Base-by-base conservation (phyloP, 306 rosid species). In the Vicia villosa region DNA sequence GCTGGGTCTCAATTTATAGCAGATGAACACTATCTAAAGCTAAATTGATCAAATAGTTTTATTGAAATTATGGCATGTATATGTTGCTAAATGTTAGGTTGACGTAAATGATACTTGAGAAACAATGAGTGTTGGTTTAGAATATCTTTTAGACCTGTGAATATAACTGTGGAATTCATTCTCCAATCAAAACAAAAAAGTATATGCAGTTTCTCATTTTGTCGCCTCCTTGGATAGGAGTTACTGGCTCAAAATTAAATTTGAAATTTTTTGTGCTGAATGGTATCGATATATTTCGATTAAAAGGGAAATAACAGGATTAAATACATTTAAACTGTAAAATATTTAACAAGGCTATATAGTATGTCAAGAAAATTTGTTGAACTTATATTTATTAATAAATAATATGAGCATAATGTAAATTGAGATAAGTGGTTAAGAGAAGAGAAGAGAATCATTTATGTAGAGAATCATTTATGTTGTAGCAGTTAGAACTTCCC, bases 91-190 rank as follows among this genome's bases (percentile, higher is more conserved):
- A 59, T 37, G 46, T 49, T 47, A 37, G 52, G 60, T 60, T 45
- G 52, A 16, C 47, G 16, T 3, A 15, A 47, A 47, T 47, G 22
- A 47, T 47, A 47, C 54, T 16, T 7, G 11, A 15, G 22, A 47
- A 15, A 15, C 3, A 3, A 16, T 21, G 22, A 51, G 8, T 22
- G 5, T 61, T 46, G 40, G 22, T 66, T 58, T 58, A 15, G 36
- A 58, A 57, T 47, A 67, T 66, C 73, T 45, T 26, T 61, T 13
- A 74, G 79, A 56, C 16, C n/a, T n/a, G 46, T 12, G 59, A 22
- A 59, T 51, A 51, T 20, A 8, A 10, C 22, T 7, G 21, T 46
- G 20, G 52, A 16, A 13, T 43, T 43, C 49, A 15, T 46, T 46
- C 52, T 46, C 51, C 51, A 45, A 45, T 45, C 5, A n/a, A 45